phyloP scores from a whole-genome alignment of 805 yeast genomes.

The Teunomyces funiuensis region DNA sequence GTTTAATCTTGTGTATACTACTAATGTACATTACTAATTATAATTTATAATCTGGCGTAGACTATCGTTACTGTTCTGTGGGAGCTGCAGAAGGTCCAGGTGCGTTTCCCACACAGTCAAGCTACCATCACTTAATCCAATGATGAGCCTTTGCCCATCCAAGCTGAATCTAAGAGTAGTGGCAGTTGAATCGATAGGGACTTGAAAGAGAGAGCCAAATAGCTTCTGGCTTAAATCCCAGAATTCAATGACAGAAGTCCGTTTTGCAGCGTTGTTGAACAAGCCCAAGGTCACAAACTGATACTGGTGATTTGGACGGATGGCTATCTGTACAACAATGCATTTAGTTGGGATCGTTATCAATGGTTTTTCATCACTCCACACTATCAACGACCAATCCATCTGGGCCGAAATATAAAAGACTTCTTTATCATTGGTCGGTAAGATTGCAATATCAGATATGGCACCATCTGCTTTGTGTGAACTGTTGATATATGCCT shows the following conservation, averaged over 20 bases:
- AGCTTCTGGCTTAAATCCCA: constrained; percentile 29
- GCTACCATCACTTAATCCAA: constrained; percentile 25
- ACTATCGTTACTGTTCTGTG: constrained; percentile 7
- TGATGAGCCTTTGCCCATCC: constrained; percentile 18
- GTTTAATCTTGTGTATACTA: constrained; percentile 5
- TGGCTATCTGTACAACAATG: constrained; percentile 17
- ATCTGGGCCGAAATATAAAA: constrained; percentile 18
- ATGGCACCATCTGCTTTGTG: not conserved
- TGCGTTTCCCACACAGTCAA: constrained; percentile 8
- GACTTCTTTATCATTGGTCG: not conserved
- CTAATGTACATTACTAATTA: constrained; percentile 5
- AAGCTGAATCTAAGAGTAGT: constrained; percentile 15
- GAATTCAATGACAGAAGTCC: constrained; percentile 20
- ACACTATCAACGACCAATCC: constrained; percentile 25
- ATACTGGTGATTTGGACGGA: constrained; percentile 17
- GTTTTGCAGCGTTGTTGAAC: constrained; percentile 5
- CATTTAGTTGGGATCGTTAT: constrained; percentile 20
- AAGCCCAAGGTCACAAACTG: constrained; percentile 30
- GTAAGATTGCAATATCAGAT: constrained; percentile 8
- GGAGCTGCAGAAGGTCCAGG: constrained; percentile 1
- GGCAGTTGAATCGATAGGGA: constrained; percentile 11
- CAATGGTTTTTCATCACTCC: constrained; percentile 18
- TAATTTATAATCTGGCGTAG: constrained; percentile 2
- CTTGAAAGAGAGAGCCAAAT: constrained; percentile 17
- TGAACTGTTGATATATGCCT: constrained; percentile 11